Percentiles rank a stretch among this genome's conserved stretches.
Conservation (phyloP, 2,329 filamentous ascomycete species). For the Clarireedia monteithiana region DNA sequence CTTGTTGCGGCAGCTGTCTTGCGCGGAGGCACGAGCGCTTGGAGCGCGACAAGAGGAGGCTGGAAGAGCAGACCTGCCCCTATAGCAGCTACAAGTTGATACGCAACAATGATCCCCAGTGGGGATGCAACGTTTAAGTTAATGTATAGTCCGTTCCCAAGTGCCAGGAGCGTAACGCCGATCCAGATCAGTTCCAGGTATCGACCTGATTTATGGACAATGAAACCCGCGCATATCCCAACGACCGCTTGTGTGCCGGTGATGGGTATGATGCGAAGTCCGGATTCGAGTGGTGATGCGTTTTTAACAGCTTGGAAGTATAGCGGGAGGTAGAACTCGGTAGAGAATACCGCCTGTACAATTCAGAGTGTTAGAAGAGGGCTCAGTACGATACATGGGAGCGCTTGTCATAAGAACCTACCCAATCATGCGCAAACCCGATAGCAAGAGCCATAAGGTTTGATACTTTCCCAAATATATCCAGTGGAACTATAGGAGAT, state of each 20-base stretch:
- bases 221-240: constrained; percentile 56
- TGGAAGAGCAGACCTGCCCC: constrained; percentile 47
- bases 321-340: constrained; percentile 35
- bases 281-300: constrained; percentile 60
- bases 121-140: constrained; percentile 31
- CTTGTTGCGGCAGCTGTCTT: constrained; percentile 41
- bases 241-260: constrained; percentile 56
- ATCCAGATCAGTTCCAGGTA: constrained; percentile 39
- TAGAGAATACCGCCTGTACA: not conserved
- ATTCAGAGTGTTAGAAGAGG: constrained; percentile 42
- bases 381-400: constrained; percentile 55
- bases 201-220: constrained; percentile 46
- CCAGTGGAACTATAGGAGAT: constrained; percentile 69
- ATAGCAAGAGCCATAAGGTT: constrained; percentile 34
- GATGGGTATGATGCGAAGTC: constrained; percentile 65
- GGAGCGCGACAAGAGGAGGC: constrained; percentile 47
- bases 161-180: constrained; percentile 34
- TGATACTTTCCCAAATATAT: constrained; percentile 58
- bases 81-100: constrained; percentile 42
- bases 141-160: constrained; percentile 38
- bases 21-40: constrained; percentile 37
- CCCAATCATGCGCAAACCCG: not conserved
- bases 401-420: constrained; percentile 27
- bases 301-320: constrained; percentile 76
- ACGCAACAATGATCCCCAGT: constrained; percentile 35